Percentiles rank a stretch among this genome's conserved stretches.
phyloP scores from a whole-genome alignment of 345 rosid genomes.

The Sisymbrium irio region DNA sequence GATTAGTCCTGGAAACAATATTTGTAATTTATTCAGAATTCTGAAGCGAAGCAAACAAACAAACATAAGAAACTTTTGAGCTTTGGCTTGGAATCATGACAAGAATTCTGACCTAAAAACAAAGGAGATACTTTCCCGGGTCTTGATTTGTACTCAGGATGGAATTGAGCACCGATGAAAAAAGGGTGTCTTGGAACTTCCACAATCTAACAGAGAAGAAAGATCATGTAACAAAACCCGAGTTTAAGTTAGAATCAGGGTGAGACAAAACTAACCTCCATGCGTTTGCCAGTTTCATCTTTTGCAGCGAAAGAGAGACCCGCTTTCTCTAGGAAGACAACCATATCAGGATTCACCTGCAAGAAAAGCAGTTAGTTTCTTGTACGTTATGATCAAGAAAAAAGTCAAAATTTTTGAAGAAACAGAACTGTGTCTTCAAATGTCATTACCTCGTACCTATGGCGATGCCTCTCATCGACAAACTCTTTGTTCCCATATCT shows the following conservation, averaged over 20 bases:
- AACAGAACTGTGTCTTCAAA: constrained; percentile 34
- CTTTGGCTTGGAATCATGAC: not conserved
- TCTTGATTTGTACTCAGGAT: constrained; percentile 91
- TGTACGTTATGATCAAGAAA: not conserved
- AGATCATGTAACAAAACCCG: not conserved
- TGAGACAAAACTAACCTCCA: constrained; percentile 59
- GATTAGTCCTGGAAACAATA: constrained; percentile 58
- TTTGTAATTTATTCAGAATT: not conserved
- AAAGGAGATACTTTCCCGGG: constrained; percentile 87
- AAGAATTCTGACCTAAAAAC: constrained; percentile 61
- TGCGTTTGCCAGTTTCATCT: constrained; percentile 79
- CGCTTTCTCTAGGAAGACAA: constrained; percentile 55
- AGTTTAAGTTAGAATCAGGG: not conserved
- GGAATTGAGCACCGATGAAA: constrained; percentile 79
- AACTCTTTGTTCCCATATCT: constrained; percentile 69
- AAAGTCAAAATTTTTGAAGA: not conserved
- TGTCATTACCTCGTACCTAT: constrained; percentile 79
- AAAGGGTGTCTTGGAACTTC: constrained; percentile 68
- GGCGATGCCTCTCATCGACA: constrained; percentile 92
- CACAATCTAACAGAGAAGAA: constrained; percentile 43
- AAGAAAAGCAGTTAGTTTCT: constrained; percentile 42
- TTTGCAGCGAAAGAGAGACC: constrained; percentile 87
- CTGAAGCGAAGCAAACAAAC: not conserved
- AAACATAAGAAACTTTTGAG: not conserved
- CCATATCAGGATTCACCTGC: constrained; percentile 91